Evolutionary conservation across 176 grass and related monocot species (phyloP).

Genomic region (Saccharum officinarum): DNA sequence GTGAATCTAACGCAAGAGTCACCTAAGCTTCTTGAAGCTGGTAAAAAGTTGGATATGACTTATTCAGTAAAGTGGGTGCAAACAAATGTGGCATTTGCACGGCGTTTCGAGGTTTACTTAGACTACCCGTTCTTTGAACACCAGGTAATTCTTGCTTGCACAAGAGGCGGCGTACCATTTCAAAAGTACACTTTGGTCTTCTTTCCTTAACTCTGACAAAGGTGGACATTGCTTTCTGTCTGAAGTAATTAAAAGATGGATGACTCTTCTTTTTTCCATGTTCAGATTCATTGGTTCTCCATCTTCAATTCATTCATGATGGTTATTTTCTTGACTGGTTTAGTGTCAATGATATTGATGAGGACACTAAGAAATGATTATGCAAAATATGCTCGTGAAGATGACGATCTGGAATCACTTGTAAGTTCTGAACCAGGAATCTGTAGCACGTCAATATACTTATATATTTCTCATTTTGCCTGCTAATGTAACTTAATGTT

Average conservation of each 20-base stretch:
- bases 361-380: slow-evolving; percentile 99
- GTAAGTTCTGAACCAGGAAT: slow-evolving; percentile 42
- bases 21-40: slow-evolving; percentile 94
- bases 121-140: slow-evolving; percentile 98
- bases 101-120: slow-evolving; percentile 95
- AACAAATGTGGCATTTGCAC: slow-evolving; percentile 92
- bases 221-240: slow-evolving; percentile 25
- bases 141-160: slow-evolving; percentile 62
- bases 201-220: slow-evolving; percentile 32
- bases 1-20: slow-evolving; percentile 95
- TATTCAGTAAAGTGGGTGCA: slow-evolving; percentile 87
- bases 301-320: slow-evolving; percentile 99
- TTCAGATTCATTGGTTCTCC: slow-evolving; percentile 99
- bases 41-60: slow-evolving; percentile 90
- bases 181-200: neutral
- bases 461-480: neutral
- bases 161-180: neutral
- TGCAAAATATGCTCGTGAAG: slow-evolving; percentile 99
- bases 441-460: neutral
- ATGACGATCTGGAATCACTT: slow-evolving; percentile 92
- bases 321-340: slow-evolving; percentile 98
- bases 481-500: neutral
- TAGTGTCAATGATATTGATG: slow-evolving; percentile 99
- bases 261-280: slow-evolving; percentile 21
- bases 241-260: slow-evolving; percentile 4